Percentiles rank a stretch among this genome's conserved stretches.
These are phyloP conservation scores for Phytophthora europaea DNA, from an alignment of 352 stramenopile genomes.

Conservation along the genomic window DNA sequence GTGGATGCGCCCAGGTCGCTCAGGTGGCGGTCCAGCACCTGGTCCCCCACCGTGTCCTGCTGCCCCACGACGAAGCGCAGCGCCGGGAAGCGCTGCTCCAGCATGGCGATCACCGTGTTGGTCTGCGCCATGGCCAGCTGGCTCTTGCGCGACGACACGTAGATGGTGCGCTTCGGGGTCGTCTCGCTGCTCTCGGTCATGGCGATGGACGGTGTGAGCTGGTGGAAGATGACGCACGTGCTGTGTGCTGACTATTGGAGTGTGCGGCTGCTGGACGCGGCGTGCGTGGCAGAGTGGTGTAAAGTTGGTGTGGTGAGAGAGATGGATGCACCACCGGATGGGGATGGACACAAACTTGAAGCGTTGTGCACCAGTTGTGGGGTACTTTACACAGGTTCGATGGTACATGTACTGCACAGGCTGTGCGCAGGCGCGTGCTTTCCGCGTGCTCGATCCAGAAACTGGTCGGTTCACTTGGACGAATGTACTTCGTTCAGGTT, in stretches of 20 bases:
- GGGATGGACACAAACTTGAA: not conserved
- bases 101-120: constrained; percentile 84
- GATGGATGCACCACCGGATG: not conserved
- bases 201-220: not conserved
- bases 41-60: constrained; percentile 86
- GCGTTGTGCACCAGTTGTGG: not conserved
- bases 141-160: constrained; percentile 90
- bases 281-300: not conserved
- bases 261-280: not conserved
- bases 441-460: not conserved
- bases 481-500: not conserved
- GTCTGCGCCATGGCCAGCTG: constrained; percentile 91
- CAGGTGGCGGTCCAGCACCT: constrained; percentile 81
- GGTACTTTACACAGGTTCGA: no score
- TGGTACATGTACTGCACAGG: no score
- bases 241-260: not conserved
- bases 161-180: constrained; percentile 62
- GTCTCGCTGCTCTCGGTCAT: not conserved
- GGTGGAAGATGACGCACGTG: not conserved
- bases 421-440: not conserved
- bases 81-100: constrained; percentile 72
- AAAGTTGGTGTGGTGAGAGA: not conserved
- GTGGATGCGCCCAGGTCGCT: constrained; percentile 79
- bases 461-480: no score
- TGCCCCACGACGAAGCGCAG: constrained; percentile 83